Evolutionary conservation across 2,329 filamentous ascomycete species (phyloP).

Genomic region (Penicillium griseofulvum): DNA sequence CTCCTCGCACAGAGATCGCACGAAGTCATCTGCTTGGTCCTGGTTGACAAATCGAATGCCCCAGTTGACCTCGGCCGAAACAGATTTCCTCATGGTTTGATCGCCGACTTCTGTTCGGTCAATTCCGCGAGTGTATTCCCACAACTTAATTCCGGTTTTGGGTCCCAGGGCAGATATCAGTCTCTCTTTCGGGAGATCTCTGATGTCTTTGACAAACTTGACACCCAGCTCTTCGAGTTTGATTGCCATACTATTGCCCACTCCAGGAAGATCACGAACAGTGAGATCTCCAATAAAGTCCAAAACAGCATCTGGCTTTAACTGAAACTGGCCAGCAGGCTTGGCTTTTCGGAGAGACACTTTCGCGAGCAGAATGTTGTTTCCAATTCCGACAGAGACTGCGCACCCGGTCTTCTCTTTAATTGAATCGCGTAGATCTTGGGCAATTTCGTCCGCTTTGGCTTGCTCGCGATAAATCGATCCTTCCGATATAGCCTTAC

Average conservation of each 20-base stretch:
- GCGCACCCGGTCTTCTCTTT: constrained; percentile 75
- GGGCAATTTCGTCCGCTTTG: constrained; percentile 70
- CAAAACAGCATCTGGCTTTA: constrained; percentile 76
- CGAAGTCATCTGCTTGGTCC: constrained; percentile 89
- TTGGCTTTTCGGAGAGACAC: constrained; percentile 88
- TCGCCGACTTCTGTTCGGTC: constrained; percentile 83
- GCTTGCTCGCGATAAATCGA: constrained; percentile 75
- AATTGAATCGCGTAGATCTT: constrained; percentile 64
- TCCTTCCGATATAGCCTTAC: constrained; percentile 62
- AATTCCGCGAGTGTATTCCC: constrained; percentile 85
- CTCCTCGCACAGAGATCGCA: constrained; percentile 80
- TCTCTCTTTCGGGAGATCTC: constrained; percentile 71
- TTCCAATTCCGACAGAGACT: constrained; percentile 89
- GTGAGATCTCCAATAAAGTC: constrained; percentile 73
- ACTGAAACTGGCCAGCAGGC: constrained; percentile 85
- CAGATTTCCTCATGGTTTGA: constrained; percentile 81
- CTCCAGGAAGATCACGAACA: constrained; percentile 80
- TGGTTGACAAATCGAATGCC: constrained; percentile 92
- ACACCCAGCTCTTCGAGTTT: constrained; percentile 87
- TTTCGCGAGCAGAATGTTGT: constrained; percentile 87
- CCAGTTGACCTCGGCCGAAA: constrained; percentile 98
- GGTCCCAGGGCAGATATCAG: constrained; percentile 74
- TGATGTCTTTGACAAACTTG: constrained; percentile 77
- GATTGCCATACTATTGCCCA: constrained; percentile 83
- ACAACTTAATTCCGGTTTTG: constrained; percentile 88